Evolutionary conservation across 2,329 filamentous ascomycete species (phyloP).

Genomic region (Ophiostoma himal-ulmi): DNA sequence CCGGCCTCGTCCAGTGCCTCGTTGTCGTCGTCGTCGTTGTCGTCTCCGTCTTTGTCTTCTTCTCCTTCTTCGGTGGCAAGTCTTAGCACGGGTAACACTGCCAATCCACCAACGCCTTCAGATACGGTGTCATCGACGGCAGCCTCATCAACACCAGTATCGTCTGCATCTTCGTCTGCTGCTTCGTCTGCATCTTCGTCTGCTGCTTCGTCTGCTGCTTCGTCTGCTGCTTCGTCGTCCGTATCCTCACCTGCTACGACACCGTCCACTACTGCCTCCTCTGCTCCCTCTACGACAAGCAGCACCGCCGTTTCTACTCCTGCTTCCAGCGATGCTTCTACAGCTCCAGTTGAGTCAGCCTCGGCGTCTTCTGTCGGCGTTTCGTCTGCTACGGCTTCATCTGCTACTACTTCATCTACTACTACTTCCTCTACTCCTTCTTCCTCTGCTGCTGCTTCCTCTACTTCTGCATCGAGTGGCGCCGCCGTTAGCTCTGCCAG

Average conservation of each 20-base stretch:
- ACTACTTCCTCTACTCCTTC: background rate
- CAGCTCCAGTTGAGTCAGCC: background rate
- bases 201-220: background rate
- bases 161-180: background rate
- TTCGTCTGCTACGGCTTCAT: background rate
- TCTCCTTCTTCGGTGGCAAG: background rate
- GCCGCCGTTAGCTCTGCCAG: background rate
- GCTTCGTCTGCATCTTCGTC: background rate
- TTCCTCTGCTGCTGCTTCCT: background rate
- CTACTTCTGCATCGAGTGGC: no score
- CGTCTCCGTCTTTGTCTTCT: background rate
- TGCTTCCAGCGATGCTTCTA: background rate
- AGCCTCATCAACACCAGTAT: background rate
- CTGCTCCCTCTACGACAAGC: background rate
- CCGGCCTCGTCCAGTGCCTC: background rate
- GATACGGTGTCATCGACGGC: background rate
- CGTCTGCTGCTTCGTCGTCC: slow-evolving; percentile 2
- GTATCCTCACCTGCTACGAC: background rate
- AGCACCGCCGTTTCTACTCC: background rate
- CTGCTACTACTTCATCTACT: background rate
- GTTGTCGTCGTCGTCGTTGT: background rate
- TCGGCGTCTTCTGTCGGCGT: background rate
- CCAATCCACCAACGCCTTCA: background rate
- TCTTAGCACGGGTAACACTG: background rate
- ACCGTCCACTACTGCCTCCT: background rate